Evolutionary conservation across 2,329 filamentous ascomycete genomes (phyloP).

Genomic region (Diaporthe amygdali): DNA sequence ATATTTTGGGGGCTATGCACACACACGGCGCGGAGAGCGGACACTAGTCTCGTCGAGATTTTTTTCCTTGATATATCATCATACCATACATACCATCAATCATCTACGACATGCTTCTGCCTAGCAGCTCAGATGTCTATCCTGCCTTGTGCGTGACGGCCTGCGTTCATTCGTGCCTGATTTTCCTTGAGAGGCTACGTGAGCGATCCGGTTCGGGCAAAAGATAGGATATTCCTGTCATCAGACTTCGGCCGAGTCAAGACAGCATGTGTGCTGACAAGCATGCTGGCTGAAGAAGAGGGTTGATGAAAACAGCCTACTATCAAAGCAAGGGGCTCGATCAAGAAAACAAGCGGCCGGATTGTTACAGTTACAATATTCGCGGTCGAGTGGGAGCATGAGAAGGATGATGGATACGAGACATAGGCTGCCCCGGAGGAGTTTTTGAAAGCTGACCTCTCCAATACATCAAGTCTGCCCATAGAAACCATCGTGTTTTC

Average conservation of each 20-base stretch:
- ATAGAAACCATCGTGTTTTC: neutral
- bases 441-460: neutral
- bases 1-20: neutral
- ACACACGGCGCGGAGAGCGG: slow-evolving; percentile 4
- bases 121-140: neutral
- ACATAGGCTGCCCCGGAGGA: neutral
- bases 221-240: too few relatives aligned
- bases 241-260: too few relatives aligned
- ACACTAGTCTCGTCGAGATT: neutral
- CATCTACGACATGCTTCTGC: neutral
- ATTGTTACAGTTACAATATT: neutral
- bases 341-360: neutral
- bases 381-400: neutral
- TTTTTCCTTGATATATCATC: neutral
- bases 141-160: too few relatives aligned
- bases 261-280: too few relatives aligned
- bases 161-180: neutral
- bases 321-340: neutral
- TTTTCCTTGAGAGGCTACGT: neutral
- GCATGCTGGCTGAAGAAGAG: neutral
- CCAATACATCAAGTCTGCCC: neutral
- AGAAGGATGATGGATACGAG: neutral
- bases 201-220: too few relatives aligned
- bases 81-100: slow-evolving; percentile 13
- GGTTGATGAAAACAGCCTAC: too few relatives aligned